Base-by-base conservation (phyloP, 2,329 filamentous ascomycete genomes). In the Ophiostoma australiae region DNA sequence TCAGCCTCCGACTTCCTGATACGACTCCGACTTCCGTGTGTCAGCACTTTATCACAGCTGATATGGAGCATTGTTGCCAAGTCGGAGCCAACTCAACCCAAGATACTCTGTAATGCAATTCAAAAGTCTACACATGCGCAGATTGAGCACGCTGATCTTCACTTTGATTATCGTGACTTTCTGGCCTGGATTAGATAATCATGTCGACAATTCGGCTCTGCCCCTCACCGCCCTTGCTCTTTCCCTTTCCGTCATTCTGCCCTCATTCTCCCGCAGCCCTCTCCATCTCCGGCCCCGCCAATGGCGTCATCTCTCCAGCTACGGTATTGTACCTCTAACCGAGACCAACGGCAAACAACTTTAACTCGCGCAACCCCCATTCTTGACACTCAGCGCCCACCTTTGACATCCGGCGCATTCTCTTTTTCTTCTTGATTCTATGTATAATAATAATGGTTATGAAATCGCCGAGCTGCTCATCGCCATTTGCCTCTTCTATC, bases 261-360 rank as follows among this genome's bases (percentile, higher is more conserved):
- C 58, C 52, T n/a, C n/a, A 35, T 63, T 63, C n/a, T 17, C 58
- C 23, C 23, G 58, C 15, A 15, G 27, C 52, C 4, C n/a, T 31
- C 58, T 63, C n/a, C 20, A 27, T 58, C 44, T 17, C 52, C 10
- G 17, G 27, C 58, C 27, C 58, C 58, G 20, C 31, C 58, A 23
- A 63, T 63, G 58, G 58, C 58, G 58, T 63, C 58, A 63, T 63
- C 48, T 23, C 23, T n/a, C 52, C 7, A 58, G n/a, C 52, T 48
- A 7, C 44, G 4, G n/a, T 17, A 27, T n/a, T 41, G 3, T 10
- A 39, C 35, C 35, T 37, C 6, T 37, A 39, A 39, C 37, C 37
- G 37, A 39, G 1, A 7, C 37, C 37, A 39, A 39, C 35, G 10
- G 35, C n/a, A 11, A 23, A 8, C 52, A 58, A 4, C 52, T 13